Conservation (phyloP, 306 rosid species). For the Abrus precatorius region DNA sequence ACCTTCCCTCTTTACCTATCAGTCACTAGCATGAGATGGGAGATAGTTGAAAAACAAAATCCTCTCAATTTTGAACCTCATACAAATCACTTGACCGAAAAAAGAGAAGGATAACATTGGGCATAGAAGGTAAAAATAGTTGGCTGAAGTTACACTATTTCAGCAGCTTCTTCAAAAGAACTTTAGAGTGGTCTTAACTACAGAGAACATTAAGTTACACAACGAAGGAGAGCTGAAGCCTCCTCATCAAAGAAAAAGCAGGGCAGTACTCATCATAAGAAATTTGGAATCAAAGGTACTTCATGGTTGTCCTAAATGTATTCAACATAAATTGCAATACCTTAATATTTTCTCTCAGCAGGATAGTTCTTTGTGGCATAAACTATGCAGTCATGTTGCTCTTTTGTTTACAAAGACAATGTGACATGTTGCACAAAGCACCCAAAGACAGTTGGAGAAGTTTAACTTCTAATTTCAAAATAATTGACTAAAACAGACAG, state of each 20-base stretch:
- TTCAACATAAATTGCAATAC: neutral
- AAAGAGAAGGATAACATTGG: constrained; percentile 4
- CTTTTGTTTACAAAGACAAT: neutral
- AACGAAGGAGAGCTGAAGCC: constrained; percentile 13
- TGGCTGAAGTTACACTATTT: neutral
- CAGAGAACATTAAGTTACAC: constrained; percentile 12
- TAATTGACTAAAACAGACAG: neutral
- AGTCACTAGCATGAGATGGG: neutral
- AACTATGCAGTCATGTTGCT: neutral
- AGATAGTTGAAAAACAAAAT: constrained; percentile 4
- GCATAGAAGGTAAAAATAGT: neutral
- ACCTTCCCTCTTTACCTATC: neutral
- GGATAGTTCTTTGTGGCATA: neutral
- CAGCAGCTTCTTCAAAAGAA: neutral
- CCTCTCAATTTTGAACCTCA: neutral
- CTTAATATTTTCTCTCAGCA: neutral
- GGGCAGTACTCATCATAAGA: neutral
- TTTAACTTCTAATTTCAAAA: neutral
- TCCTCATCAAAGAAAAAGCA: constrained; percentile 9
- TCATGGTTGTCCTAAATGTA: neutral
- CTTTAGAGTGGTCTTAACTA: constrained; percentile 1
- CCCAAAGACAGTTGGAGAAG: neutral
- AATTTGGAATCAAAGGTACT: constrained; percentile 18
- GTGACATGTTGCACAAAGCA: neutral
- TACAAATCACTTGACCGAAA: neutral